Percentiles rank a stretch among this genome's conserved stretches.
Conservation (phyloP, 495 filamentous ascomycete genomes). For the Penicillium paradoxum region DNA sequence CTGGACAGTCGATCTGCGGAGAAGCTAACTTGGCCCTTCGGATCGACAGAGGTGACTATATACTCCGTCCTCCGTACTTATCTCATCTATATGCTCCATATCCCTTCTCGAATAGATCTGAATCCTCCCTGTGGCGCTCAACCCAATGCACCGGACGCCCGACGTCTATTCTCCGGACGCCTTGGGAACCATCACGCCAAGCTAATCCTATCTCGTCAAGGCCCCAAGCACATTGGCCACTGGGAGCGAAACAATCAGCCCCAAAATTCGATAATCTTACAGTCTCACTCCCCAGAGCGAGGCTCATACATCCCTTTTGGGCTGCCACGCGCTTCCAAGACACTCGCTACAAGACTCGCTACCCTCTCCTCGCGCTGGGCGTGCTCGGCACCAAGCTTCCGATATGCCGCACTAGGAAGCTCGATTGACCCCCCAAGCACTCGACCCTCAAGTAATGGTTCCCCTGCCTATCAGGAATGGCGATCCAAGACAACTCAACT, state of each 20-base stretch:
- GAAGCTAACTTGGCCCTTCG: too few relatives aligned
- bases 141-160: neutral
- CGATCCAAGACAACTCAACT: neutral
- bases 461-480: neutral
- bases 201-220: neutral
- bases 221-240: neutral
- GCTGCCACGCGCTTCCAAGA: neutral
- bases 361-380: neutral
- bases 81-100: too few relatives aligned
- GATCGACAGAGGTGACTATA: too few relatives aligned
- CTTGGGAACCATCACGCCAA: neutral
- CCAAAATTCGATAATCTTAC: slow-evolving; percentile 1
- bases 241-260: neutral
- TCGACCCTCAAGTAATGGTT: neutral
- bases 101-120: too few relatives aligned
- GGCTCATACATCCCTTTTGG: too few relatives aligned
- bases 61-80: too few relatives aligned
- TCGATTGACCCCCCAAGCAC: neutral
- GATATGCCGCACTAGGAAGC: neutral
- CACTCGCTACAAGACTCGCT: neutral
- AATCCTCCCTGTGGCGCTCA: too few relatives aligned
- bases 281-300: too few relatives aligned
- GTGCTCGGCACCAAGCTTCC: neutral
- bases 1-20: neutral
- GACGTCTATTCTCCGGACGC: neutral